Evolutionary conservation across 2,329 filamentous ascomycete genomes (phyloP).

Genomic region (Pseudogymnoascus sp.): DNA sequence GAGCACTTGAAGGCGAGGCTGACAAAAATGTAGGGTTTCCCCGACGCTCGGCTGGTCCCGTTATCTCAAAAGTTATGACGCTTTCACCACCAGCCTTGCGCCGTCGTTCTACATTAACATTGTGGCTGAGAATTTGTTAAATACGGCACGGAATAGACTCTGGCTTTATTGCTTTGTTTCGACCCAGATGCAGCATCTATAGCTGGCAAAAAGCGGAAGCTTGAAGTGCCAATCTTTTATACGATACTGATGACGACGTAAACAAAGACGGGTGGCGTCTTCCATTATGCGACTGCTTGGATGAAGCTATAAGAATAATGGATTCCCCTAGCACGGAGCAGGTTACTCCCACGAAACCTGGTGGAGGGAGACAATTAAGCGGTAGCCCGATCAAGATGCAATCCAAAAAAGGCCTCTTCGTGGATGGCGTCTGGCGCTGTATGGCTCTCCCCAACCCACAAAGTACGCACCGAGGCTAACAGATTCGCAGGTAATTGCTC

Average conservation of each 20-base stretch:
- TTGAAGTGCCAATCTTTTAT: background rate
- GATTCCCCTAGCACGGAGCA: background rate
- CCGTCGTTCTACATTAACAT: background rate
- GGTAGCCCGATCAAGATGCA: background rate
- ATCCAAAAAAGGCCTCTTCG: slow-evolving; percentile 24
- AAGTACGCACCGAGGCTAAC: background rate
- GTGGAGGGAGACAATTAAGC: background rate
- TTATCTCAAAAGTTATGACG: background rate
- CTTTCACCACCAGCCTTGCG: background rate
- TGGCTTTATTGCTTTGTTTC: background rate
- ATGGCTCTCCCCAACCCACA: background rate
- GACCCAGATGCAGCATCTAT: background rate
- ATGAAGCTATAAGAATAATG: background rate
- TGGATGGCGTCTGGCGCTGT: slow-evolving; percentile 35
- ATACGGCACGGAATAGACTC: background rate
- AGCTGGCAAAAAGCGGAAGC: background rate
- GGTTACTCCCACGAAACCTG: background rate
- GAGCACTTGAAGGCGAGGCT: background rate
- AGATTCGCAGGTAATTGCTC: slow-evolving; percentile 39
- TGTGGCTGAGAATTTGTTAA: background rate
- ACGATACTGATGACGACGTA: background rate
- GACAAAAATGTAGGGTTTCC: slow-evolving; percentile 1
- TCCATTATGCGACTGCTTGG: background rate
- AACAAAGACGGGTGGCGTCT: background rate
- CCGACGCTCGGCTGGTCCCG: background rate